Conservation (phyloP, 164 flowering plant species). For the Akebia trifoliata region DNA sequence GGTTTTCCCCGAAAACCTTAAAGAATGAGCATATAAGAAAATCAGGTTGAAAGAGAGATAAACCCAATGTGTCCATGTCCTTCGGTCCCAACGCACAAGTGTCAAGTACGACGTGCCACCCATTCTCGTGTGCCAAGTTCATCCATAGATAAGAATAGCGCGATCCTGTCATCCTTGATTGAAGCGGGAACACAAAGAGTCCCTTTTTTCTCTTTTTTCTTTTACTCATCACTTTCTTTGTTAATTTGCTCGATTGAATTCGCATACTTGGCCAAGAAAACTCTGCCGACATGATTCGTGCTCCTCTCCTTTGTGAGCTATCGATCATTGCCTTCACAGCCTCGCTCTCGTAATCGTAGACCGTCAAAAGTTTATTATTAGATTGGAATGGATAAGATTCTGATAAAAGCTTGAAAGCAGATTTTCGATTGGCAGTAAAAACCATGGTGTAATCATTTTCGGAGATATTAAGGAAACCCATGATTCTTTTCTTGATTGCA, state of each 20-base stretch:
- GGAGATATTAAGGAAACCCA: conserved; percentile 60
- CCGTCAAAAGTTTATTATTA: conserved; percentile 57
- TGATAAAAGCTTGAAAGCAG: conserved; percentile 82
- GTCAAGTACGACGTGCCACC: conserved; percentile 89
- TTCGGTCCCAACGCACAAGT: conserved; percentile 92
- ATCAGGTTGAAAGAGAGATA: conserved; percentile 75
- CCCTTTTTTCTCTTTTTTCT: conserved; percentile 56
- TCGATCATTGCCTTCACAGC: conserved; percentile 57
- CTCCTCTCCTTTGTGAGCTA: conserved; percentile 70
- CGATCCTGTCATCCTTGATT: conserved; percentile 70
- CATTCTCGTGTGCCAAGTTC: conserved; percentile 76
- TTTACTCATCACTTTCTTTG: conserved; percentile 50
- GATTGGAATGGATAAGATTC: conserved; percentile 76
- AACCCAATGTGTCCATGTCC: conserved; percentile 86
- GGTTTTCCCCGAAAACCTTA: conserved; percentile 87
- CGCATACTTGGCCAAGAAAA: conserved; percentile 86
- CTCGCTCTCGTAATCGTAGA: conserved; percentile 82
- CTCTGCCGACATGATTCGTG: conserved; percentile 54
- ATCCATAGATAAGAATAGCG: conserved; percentile 88
- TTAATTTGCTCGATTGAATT: conserved; percentile 54
- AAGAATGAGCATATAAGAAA: conserved; percentile 82
- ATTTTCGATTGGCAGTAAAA: conserved; percentile 73
- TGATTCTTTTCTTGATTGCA: conserved; percentile 57
- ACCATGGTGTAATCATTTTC: conserved; percentile 70
- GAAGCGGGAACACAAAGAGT: conserved; percentile 80